phyloP scores from a whole-genome alignment of 1,284 basidiomycete species.

The Mycosarcoma maydis region DNA sequence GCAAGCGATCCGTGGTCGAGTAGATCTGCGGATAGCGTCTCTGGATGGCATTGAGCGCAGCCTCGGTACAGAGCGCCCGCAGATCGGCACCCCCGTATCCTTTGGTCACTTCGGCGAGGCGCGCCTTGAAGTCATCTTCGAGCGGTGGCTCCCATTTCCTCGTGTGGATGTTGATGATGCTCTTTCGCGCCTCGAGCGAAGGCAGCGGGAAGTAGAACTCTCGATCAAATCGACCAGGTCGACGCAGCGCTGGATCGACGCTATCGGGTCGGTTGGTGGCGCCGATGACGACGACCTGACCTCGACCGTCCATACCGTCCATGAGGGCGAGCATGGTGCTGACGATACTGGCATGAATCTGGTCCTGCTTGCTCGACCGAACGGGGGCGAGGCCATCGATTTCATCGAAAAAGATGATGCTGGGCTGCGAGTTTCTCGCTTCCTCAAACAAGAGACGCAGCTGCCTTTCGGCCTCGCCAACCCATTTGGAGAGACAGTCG shows the following conservation, averaged over 20 bases:
- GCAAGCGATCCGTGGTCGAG: slow-evolving; percentile 84
- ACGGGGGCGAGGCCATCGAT: slow-evolving; percentile 98
- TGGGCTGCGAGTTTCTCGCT: slow-evolving; percentile 89
- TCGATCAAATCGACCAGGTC: slow-evolving; percentile 95
- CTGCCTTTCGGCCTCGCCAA: slow-evolving; percentile 97
- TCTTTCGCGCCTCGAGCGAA: slow-evolving; percentile 81
- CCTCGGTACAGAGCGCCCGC: slow-evolving; percentile 79
- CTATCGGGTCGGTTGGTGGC: slow-evolving; percentile 98
- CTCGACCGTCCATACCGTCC: slow-evolving; percentile 98
- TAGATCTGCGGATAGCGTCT: slow-evolving; percentile 97
- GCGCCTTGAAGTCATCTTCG: slow-evolving; percentile 73
- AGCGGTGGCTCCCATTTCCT: slow-evolving; percentile 88
- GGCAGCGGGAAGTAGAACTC: slow-evolving; percentile 99
- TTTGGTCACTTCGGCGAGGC: slow-evolving; percentile 89
- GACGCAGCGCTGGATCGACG: slow-evolving; percentile 90
- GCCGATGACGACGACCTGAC: slow-evolving; percentile 96
- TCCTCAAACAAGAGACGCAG: slow-evolving; percentile 95
- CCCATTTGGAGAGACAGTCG: slow-evolving; percentile 98
- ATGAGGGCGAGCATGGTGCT: slow-evolving; percentile 94
- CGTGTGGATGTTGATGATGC: slow-evolving; percentile 92
- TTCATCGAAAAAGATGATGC: slow-evolving; percentile 97
- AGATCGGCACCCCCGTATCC: slow-evolving; percentile 98
- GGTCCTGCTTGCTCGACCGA: slow-evolving; percentile 96
- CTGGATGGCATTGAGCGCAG: slow-evolving; percentile 95
- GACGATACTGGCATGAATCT: slow-evolving; percentile 98